Base-by-base conservation (phyloP, 2,329 filamentous ascomycete species). In the Podosphaera aphanis region DNA sequence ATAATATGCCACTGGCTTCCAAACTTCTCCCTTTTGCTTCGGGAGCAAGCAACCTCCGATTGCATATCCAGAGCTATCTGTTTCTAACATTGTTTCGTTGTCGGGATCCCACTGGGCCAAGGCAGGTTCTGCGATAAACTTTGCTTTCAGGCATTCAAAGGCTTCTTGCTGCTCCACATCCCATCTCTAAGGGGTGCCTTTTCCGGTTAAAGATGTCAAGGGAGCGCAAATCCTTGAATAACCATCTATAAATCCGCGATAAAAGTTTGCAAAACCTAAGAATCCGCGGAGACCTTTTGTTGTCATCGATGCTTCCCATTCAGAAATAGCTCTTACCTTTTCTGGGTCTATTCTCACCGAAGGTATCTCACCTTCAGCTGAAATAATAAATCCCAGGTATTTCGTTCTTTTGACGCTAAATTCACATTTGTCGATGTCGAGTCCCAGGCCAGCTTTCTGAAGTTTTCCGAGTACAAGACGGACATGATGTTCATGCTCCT, bases 111-210 rank as follows among this genome's bases (percentile, higher is more conserved):
- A 38, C 16, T 38, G 35, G 2, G 8, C 35, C 8, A 38, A n/a
- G 16, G n/a, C n/a, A 4, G 35, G 5, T 19, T 38, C 35, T 11
- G 35, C 35, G 3, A 38, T 19, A 38, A 38, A 38, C n/a, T 13
- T 38, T 38, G 19, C 35, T 19, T 38, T 43, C 13, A 43, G 15
- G 2, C 8, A 27, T 16, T 43, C 40, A 29, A 43, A 43, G 13
- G 40, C 40, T 29, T 43, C 15, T 2, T 43, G 16, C 23, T 43
- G 40, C 29, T 29, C 21, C 10, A 21, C 16, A 13, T 5, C 40
- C 40, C 40, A 43, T 29, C n/a, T 43, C 20, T 23, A 43, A 11
- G 11, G 40, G n/a, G 40, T 43, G 18, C 40, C 6, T 43, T 43
- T 43, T 18, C 40, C 8, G 7, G 40, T 29, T 29, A 29, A 43